phyloP scores from a whole-genome alignment of 2,329 filamentous ascomycete genomes.

The Cladosporium sp. region DNA sequence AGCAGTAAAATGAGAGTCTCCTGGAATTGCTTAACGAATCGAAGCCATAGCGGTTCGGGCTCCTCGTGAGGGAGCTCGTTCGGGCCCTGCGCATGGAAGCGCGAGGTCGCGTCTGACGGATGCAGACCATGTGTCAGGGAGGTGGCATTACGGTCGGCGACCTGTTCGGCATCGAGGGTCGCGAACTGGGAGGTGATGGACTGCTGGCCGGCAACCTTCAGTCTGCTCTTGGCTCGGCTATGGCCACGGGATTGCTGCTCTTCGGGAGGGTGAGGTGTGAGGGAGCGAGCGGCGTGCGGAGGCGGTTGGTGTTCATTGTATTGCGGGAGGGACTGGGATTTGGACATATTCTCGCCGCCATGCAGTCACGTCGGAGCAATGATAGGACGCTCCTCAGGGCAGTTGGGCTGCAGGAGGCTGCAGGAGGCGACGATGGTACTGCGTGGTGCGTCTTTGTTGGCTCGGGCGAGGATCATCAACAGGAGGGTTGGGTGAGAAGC shows the following conservation, averaged over 20 bases:
- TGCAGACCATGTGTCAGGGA: slow-evolving; percentile 80
- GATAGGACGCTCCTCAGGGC: slow-evolving; percentile 1
- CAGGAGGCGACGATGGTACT: no score
- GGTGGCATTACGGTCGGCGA: slow-evolving; percentile 70
- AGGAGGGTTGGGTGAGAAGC: not conserved
- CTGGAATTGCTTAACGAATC: slow-evolving; percentile 94
- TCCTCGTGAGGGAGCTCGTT: slow-evolving; percentile 95
- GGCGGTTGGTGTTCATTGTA: slow-evolving; percentile 40
- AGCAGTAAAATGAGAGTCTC: slow-evolving; percentile 93
- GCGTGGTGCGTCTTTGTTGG: not conserved
- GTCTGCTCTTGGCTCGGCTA: slow-evolving; percentile 26
- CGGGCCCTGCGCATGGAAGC: slow-evolving; percentile 74
- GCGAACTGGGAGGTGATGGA: slow-evolving; percentile 51
- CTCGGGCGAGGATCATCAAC: not conserved
- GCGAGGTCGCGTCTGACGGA: slow-evolving; percentile 71
- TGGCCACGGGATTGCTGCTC: slow-evolving; percentile 20
- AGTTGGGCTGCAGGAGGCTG: not conserved
- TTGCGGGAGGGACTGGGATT: slow-evolving; percentile 55
- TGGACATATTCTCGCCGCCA: slow-evolving; percentile 58
- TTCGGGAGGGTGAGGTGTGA: slow-evolving; percentile 30
- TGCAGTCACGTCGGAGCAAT: slow-evolving; percentile 15
- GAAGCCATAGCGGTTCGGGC: slow-evolving; percentile 89
- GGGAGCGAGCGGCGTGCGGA: slow-evolving; percentile 12
- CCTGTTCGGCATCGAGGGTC: slow-evolving; percentile 69
- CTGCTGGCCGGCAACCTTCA: slow-evolving; percentile 32